phyloP scores from a whole-genome alignment of 306 rosid species.

The Fagus sylvatica region DNA sequence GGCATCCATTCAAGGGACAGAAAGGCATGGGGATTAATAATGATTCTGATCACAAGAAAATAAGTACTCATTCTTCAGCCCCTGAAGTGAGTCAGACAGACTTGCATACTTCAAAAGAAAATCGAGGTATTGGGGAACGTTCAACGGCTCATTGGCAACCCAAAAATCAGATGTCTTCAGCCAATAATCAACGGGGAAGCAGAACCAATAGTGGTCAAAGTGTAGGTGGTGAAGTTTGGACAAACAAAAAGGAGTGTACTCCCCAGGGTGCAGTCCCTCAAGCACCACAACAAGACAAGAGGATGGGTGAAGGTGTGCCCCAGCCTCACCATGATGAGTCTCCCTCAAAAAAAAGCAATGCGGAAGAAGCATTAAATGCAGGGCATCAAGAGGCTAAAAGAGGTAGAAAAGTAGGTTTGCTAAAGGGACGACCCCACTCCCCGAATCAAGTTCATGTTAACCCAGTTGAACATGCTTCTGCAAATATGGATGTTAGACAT shows the following conservation, averaged over 20 bases:
- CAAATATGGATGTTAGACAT: constrained; percentile 48
- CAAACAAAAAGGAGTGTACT: constrained; percentile 32
- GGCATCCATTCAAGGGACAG: constrained; percentile 61
- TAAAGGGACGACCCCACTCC: constrained; percentile 54
- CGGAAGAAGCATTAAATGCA: constrained; percentile 42
- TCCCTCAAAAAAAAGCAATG: constrained; percentile 39
- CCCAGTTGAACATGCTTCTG: constrained; percentile 45
- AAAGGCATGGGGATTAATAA: constrained; percentile 46
- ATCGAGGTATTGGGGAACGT: constrained; percentile 57
- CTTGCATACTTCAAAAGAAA: constrained; percentile 53
- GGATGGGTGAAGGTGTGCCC: constrained; percentile 22
- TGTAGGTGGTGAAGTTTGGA: constrained; percentile 37
- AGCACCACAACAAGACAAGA: constrained; percentile 32
- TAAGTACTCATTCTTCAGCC: constrained; percentile 28
- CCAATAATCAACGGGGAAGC: constrained; percentile 47
- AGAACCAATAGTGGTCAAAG: constrained; percentile 41
- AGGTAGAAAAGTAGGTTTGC: constrained; percentile 55
- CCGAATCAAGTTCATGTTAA: constrained; percentile 39
- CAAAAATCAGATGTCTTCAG: constrained; percentile 51
- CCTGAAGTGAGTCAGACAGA: constrained; percentile 51
- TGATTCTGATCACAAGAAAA: constrained; percentile 56
- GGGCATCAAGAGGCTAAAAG: constrained; percentile 49
- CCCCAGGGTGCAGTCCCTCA: constrained; percentile 36
- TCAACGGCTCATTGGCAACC: constrained; percentile 83
- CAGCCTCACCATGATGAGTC: constrained; percentile 46